Evolutionary conservation across 2,329 filamentous ascomycete species (phyloP), one percentile per base, ranked within the genome.

Genomic region (Elsinoe arachidis): DNA sequence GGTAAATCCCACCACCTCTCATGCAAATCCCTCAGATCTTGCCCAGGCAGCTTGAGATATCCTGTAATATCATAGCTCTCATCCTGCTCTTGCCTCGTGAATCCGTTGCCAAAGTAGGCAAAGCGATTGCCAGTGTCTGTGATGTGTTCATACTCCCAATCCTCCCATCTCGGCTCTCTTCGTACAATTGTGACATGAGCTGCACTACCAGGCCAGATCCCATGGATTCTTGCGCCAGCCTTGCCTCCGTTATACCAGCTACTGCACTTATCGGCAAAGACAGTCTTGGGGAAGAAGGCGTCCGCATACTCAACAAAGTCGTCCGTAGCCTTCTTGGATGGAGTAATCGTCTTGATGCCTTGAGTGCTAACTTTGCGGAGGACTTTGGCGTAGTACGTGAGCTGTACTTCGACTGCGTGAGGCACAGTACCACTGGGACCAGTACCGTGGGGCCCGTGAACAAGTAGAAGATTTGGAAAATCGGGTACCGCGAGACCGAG

Each of bases 231-330:
- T 0, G 76, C 79, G 0, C 84, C 85, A 0, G 84, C 79, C 5
- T 72, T 71, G 0, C 82, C 82, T 11, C 85, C 82, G 59, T 89
- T 89, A 59, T 86, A 86, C 86, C 86, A 89, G 0, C 81, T 85
- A 39, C 80, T 82, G 67, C 86, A 89, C 57, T 81, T 79, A 55
- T 85, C 81, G 0, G 77, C 75, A 57, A 85, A 69, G 37, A 79
- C 78, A 2, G 77, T 80, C 12, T 72, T 73, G 0, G 76, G 75
- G 62, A 77, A 78, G 65, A 78, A 80, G 0, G 70, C 69, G 59
- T 80, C 78, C 44, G 63, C 63, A 56, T 68, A 69, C 38, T 57
- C 57, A 2, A 65, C 59, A 55, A 71, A 69, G 54, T 73, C 65
- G 46, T 69, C 83, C 0, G 85, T 73, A 0, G 86, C 86, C 30